Base-by-base conservation (phyloP, 805 yeast species). In the Pichia kluyveri region DNA sequence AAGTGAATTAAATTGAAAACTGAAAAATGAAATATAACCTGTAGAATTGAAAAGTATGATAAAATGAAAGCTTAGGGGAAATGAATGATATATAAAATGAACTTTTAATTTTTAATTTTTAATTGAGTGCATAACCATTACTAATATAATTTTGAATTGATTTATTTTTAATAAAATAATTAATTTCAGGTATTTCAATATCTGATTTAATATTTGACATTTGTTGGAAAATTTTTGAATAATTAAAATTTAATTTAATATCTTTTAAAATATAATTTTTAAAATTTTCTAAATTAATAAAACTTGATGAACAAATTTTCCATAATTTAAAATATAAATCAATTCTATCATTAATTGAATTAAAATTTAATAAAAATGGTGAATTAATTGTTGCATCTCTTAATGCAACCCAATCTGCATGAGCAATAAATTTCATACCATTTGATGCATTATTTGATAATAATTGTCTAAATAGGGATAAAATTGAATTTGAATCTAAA, bases 391-490 rank as follows among this genome's bases (percentile, higher is more conserved):
- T 85, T 19, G 91, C 86, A 62, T 82, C 89, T 68, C 90, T 78
- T 49, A 86, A 64, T 3, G 91, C 84, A 38, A 86, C 83, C 91
- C 91, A 85, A 66, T 84, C 91, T 11, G 93, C 91, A 61, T 79
- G 80, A 8, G 91, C 89, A 55, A 85, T 80, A 60, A 80, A 83
- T 38, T 64, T 67, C 65, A 76, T 77, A 11, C 80, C 79, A 44
- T 70, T 72, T 42, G 64, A 65, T 34, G 73, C 76, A 50, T 82
- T 80, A 53, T 77, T 73, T 38, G 53, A 49, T 36, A 66, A 49
- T 26, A 66, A 54, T 41, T 63, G 64, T 49, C 62, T 52, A 51
- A 63, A 66, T 28, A 64, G 45, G 6, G 47, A 58, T 52, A 79
- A 62, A 51, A 87, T 82, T 49, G 78, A 83, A 9, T 65, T 67